A percentile compares a stretch with the other conserved stretches of the same genome.
These are phyloP conservation scores for Tagetes erecta DNA, from an alignment of 129 eudicot species.

Conservation along the genomic window DNA sequence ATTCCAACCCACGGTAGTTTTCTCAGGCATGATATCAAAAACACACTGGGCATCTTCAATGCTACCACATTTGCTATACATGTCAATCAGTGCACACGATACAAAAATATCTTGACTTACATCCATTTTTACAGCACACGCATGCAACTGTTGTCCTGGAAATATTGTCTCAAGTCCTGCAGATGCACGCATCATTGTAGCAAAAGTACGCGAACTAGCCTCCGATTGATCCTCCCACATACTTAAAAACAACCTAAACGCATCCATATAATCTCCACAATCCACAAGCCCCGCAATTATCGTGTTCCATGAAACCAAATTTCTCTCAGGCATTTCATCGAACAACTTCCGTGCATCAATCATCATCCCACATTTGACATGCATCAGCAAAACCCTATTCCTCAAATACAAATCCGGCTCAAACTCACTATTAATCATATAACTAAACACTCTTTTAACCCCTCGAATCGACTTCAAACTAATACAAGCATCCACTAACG, in stretches of 20 bases:
- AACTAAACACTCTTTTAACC: slow-evolving; percentile 63
- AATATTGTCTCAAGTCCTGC: slow-evolving; percentile 66
- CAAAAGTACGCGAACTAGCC: slow-evolving; percentile 59
- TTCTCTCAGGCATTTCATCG: slow-evolving; percentile 71
- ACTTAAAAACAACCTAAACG: slow-evolving; percentile 56
- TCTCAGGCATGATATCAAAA: slow-evolving; percentile 67
- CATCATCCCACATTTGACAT: slow-evolving; percentile 91
- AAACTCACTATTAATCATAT: slow-evolving; percentile 50
- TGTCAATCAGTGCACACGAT: slow-evolving; percentile 80
- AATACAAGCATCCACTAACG: slow-evolving; percentile 77
- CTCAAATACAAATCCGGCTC: slow-evolving; percentile 74
- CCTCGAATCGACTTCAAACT: slow-evolving; percentile 70
- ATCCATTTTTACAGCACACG: slow-evolving; percentile 64
- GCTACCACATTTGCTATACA: slow-evolving; percentile 91
- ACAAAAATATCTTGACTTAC: slow-evolving; percentile 52
- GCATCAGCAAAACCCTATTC: slow-evolving; percentile 79
- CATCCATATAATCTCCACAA: slow-evolving; percentile 57
- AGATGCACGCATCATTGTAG: slow-evolving; percentile 68
- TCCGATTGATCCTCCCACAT: slow-evolving; percentile 68
- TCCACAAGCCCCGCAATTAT: slow-evolving; percentile 79
- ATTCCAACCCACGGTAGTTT: slow-evolving; percentile 85
- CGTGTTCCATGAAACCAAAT: slow-evolving; percentile 80
- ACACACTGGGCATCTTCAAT: slow-evolving; percentile 67
- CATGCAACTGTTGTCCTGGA: slow-evolving; percentile 75
- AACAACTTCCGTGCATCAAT: slow-evolving; percentile 68